Evolutionary conservation across 2,329 filamentous ascomycete genomes (phyloP), one percentile per base, ranked within the genome.

Genomic region (Fusarium begoniae): DNA sequence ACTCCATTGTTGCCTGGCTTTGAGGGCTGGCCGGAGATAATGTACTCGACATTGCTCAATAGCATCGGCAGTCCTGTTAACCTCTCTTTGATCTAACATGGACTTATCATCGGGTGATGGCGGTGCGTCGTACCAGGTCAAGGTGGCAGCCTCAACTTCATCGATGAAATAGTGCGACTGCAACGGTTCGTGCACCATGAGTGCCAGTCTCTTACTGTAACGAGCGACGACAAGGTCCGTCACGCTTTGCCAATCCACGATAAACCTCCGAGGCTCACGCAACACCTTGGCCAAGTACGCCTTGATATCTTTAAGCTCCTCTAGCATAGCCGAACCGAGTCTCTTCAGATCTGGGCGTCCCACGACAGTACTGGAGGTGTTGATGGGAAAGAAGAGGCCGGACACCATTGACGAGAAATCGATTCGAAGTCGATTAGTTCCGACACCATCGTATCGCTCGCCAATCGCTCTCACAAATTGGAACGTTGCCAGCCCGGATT

Each of bases 211-310:
- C 38, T 87, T 83, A 8, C 87, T 86, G 75, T 92, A 94, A 4
- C 92, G 87, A 9, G 84, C 79, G 8, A 93, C 84, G 8, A 95
- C 83, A 84, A 92, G 86, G 75, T 95, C 93, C 0, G 87, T 85
- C 3, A 92, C 83, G 6, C 73, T 77, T 78, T 94, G 93, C 93
- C 93, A 95, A 75, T 93, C 83, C 32, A 89, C 78, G 24, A 76
- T 70, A 30, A 70, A 75, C 55, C 71, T 77, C 35, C 75, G 32
- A 18, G 81, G 80, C 17, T 81, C 73, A 37, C 81, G 72, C 4
- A 87, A 81, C 51, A 89, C 80, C 0, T 78, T 63, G 6, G 81
- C 81, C 3, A 92, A 78, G 26, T 89, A 86, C 0, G 76, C 69
- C 48, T 84, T 82, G 56, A 87, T 80, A 12, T 75, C 78, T 26